Percentiles rank a stretch among this genome's conserved stretches.
Evolutionary conservation across 1,284 basidiomycete genomes (phyloP).

Genomic region (Pseudozyma sp.): DNA sequence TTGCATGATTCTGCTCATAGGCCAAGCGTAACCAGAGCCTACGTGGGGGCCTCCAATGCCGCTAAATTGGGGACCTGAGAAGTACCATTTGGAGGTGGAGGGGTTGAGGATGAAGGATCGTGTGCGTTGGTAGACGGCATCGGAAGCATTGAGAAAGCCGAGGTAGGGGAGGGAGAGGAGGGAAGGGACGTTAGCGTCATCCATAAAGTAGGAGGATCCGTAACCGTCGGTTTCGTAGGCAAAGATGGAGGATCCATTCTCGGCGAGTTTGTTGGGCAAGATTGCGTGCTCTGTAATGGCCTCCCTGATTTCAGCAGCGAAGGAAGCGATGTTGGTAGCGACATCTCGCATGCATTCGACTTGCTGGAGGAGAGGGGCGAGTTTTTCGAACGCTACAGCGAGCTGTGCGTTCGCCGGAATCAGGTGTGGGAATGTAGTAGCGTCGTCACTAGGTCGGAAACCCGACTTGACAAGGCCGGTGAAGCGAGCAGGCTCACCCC

Average conservation of each 20-base stretch:
- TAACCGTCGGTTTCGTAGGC: slow-evolving; percentile 64
- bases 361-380: slow-evolving; percentile 17
- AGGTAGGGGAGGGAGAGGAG: slow-evolving; percentile 60
- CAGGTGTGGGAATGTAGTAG: slow-evolving; percentile 53
- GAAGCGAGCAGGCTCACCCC: slow-evolving; percentile 48
- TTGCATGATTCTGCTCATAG: slow-evolving; percentile 54
- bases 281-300: slow-evolving; percentile 40
- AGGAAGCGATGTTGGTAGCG: slow-evolving; percentile 15
- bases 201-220: slow-evolving; percentile 51
- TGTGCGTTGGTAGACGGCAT: slow-evolving; percentile 53
- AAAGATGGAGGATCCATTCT: slow-evolving; percentile 35
- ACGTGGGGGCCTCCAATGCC: slow-evolving; percentile 63
- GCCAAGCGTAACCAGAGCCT: slow-evolving; percentile 57
- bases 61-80: slow-evolving; percentile 29
- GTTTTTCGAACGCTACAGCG: slow-evolving; percentile 42
- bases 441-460: slow-evolving; percentile 58
- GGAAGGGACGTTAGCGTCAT: slow-evolving; percentile 63
- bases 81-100: slow-evolving; percentile 57
- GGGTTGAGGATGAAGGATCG: slow-evolving; percentile 40
- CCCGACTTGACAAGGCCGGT: slow-evolving; percentile 56
- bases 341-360: slow-evolving; percentile 26
- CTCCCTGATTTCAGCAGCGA: slow-evolving; percentile 35
- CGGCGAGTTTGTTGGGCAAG: slow-evolving; percentile 17
- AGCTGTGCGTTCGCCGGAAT: slow-evolving; percentile 57
- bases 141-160: slow-evolving; percentile 38